phyloP scores from a whole-genome alignment of 2,329 filamentous ascomycete genomes.

The Calonectria leucothoes region DNA sequence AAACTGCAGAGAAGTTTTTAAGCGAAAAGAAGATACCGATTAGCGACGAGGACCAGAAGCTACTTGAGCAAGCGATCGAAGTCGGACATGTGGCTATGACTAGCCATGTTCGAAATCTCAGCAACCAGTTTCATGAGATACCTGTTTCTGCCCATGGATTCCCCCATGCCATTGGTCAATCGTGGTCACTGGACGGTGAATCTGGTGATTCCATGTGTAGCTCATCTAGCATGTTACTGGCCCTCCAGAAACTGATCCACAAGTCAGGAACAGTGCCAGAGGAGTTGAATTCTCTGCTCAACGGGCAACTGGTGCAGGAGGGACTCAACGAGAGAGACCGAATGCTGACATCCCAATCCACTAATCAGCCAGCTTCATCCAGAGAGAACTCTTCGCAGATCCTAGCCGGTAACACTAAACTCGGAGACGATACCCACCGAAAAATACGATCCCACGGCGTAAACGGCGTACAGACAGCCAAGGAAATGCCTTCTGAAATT shows the following conservation, averaged over 20 bases:
- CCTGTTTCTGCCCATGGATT: constrained; percentile 79
- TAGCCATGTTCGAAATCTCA: constrained; percentile 73
- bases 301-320: constrained; percentile 56
- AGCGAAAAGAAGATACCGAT: constrained; percentile 70
- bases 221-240: constrained; percentile 61
- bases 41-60: constrained; percentile 66
- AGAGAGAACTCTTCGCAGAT: constrained; percentile 36
- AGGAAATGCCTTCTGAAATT: constrained; percentile 36
- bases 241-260: constrained; percentile 64
- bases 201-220: constrained; percentile 63
- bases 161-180: constrained; percentile 66
- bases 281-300: constrained; percentile 60
- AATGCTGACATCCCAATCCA: constrained; percentile 32
- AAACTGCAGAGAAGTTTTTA: constrained; percentile 77
- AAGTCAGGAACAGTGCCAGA: constrained; percentile 56
- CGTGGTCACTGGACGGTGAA: constrained; percentile 75
- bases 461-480: constrained; percentile 35
- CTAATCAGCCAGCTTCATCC: constrained; percentile 17
- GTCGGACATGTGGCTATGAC: constrained; percentile 69
- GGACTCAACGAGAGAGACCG: constrained; percentile 52
- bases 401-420: constrained; percentile 56
- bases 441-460: constrained; percentile 48
- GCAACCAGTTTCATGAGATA: constrained; percentile 80
- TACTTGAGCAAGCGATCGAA: constrained; percentile 73
- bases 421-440: constrained; percentile 51